Evolutionary conservation across 2,329 filamentous ascomycete genomes (phyloP).

Genomic region (Incumbomyces lentus): DNA sequence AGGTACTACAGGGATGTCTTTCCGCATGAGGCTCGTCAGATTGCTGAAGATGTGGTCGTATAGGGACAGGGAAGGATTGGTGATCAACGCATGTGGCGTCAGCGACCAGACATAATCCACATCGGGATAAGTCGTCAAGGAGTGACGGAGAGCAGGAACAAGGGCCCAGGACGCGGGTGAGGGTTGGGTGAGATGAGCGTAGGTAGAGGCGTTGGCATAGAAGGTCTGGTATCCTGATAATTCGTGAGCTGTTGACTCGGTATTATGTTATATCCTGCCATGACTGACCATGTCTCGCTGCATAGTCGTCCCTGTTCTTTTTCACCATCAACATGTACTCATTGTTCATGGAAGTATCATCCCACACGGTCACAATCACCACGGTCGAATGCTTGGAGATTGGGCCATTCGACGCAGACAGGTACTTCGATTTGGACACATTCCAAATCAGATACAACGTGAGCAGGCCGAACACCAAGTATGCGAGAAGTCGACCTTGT

Average conservation of each 20-base stretch:
- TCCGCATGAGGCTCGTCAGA: constrained; percentile 71
- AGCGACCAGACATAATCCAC: constrained; percentile 79
- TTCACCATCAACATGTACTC: constrained; percentile 63
- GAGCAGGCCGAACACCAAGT: constrained; percentile 47
- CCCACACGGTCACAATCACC: constrained; percentile 78
- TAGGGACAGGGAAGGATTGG: constrained; percentile 64
- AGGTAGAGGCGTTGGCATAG: constrained; percentile 57
- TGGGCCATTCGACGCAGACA: constrained; percentile 22
- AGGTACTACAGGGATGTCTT: constrained; percentile 76
- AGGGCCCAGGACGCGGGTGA: constrained; percentile 46
- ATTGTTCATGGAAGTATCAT: constrained; percentile 53
- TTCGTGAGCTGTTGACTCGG: constrained; percentile 7
- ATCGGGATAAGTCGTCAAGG: constrained; percentile 68
- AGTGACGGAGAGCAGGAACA: constrained; percentile 79
- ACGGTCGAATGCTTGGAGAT: constrained; percentile 42
- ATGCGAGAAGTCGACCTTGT: constrained; percentile 49
- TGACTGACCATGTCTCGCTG: constrained; percentile 66
- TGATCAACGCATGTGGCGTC: constrained; percentile 75
- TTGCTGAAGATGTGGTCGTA: constrained; percentile 61
- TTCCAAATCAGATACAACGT: constrained; percentile 53
- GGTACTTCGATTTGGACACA: constrained; percentile 26
- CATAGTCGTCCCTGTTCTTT: constrained; percentile 77
- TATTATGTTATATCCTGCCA: neutral
- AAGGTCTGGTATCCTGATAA: constrained; percentile 70
- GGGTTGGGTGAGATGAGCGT: constrained; percentile 29